A percentile compares a stretch with the other conserved stretches of the same genome.
Evolutionary conservation across 202 grass and related monocot genomes (phyloP).

Genomic region (Panicum hallii): DNA sequence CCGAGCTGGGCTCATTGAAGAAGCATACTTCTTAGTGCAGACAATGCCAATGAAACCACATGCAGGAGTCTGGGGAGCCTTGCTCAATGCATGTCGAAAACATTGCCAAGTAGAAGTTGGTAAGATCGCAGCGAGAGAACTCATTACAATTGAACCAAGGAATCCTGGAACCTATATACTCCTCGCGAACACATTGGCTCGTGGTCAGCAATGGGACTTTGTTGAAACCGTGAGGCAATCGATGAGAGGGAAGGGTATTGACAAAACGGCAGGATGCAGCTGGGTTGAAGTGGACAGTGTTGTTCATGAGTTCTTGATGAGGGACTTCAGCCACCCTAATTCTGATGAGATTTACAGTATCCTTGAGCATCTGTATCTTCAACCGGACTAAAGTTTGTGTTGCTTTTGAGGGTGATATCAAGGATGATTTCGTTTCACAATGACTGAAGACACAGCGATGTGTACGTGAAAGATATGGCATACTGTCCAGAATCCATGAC

Average conservation of each 20-base stretch:
- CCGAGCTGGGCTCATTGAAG: conserved; percentile 65
- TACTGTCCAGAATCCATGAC: neutral
- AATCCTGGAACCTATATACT: conserved; percentile 81
- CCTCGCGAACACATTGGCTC: conserved; percentile 66
- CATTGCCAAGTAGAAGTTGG: conserved; percentile 54
- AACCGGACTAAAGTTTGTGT: conserved; percentile 33
- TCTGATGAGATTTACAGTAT: conserved; percentile 48
- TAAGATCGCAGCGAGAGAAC: conserved; percentile 56
- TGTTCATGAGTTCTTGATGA: conserved; percentile 54
- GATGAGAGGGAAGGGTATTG: conserved; percentile 57
- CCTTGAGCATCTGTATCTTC: conserved; percentile 58
- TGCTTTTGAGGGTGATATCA: neutral
- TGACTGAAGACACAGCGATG: neutral
- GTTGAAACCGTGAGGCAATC: conserved; percentile 46
- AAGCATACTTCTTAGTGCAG: conserved; percentile 53
- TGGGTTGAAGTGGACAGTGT: conserved; percentile 64
- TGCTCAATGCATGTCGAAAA: conserved; percentile 69
- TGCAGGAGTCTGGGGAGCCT: conserved; percentile 77
- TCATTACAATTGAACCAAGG: conserved; percentile 57
- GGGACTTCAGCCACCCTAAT: conserved; percentile 51
- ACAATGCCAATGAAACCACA: conserved; percentile 65
- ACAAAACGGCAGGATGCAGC: conserved; percentile 62
- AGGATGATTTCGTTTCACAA: conserved; percentile 22
- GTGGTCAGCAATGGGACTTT: conserved; percentile 53
- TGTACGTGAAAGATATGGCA: neutral